A percentile compares a stretch with the other conserved stretches of the same genome.
Conservation (phyloP, 2,329 filamentous ascomycete genomes). For the Hirsutella thompsonii region DNA sequence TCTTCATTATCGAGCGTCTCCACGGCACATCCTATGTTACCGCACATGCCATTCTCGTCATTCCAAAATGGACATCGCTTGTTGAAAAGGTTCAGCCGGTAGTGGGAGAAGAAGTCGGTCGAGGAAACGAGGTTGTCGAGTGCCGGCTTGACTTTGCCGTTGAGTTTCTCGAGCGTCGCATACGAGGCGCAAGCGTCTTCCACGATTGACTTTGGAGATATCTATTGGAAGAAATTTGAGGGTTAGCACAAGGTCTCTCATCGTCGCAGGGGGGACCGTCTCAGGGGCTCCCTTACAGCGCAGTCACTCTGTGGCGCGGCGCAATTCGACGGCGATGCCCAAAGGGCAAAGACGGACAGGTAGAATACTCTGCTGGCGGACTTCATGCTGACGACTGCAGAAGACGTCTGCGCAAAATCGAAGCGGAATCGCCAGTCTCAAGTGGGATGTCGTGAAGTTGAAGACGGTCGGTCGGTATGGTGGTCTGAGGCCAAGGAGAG, state of each 20-base stretch:
- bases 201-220: constrained; percentile 79
- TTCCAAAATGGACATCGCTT: constrained; percentile 95
- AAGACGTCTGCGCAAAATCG: background rate
- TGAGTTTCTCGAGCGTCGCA: constrained; percentile 75
- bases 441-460: background rate
- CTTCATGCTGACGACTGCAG: constrained; percentile 26
- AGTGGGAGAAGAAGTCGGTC: constrained; percentile 97
- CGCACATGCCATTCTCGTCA: constrained; percentile 87
- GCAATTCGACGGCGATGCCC: constrained; percentile 34
- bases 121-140: constrained; percentile 70
- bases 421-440: background rate
- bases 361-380: constrained; percentile 41
- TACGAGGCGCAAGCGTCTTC: constrained; percentile 93
- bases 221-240: constrained; percentile 35
- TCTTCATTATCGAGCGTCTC: constrained; percentile 92
- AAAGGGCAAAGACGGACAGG: constrained; percentile 42
- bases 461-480: too few species aligned
- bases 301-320: constrained; percentile 32
- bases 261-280: background rate
- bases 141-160: constrained; percentile 60
- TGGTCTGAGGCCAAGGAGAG: too few species aligned
- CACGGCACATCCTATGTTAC: constrained; percentile 92
- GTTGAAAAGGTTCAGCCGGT: constrained; percentile 87
- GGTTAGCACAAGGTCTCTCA: background rate
- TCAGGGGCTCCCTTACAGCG: constrained; percentile 30